Base-by-base conservation (phyloP, 257 asterid species). In the Penstemon davidsonii region DNA sequence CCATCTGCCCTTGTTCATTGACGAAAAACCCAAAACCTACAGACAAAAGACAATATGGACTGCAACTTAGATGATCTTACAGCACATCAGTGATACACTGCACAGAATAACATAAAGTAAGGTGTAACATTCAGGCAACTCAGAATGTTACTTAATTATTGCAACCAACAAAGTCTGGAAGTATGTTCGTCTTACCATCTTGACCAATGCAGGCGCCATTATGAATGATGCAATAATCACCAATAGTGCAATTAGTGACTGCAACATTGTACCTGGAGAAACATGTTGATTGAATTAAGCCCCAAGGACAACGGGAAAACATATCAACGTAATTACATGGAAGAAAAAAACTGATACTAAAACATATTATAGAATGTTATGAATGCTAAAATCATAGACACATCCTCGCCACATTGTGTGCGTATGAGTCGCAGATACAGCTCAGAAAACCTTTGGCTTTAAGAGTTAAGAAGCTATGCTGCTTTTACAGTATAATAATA, bases 191-290 rank as follows among this genome's bases (percentile, higher is more conserved):
- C 78, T 83, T 76, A 89, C 98, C 97, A 78, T 93, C 98, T 83
- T 93, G 98, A 73, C 98, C 96, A 69, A 88, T 81, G 95, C 92
- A 86, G 66, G 73, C 97, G 57, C 98, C 98, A 70, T 84, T 82
- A 71, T 90, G 96, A 73, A 93, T 80, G 65, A 78, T 63, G 75
- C 96, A 90, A 68, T 13, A 86, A 61, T 90, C 90, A 11, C 97
- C 98, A 64, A 90, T 55, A 13, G 73, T 74, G 88, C 97, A 90
- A 74, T 90, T 88, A 73, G 88, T 79, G 73, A 93, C 82, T 39
- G 82, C 88, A 78, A 87, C 96, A 66, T 80, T 88, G 73, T 84
- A 93, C 78, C 96, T 93, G 85, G 66, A 75, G 55, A 66, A 12
- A 61, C 50, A 58, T 47, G 67, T 53, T 13, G 37, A 41, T 25